Evolutionary conservation across 2,329 filamentous ascomycete species (phyloP).

Genomic region (Fusarium papillatum): DNA sequence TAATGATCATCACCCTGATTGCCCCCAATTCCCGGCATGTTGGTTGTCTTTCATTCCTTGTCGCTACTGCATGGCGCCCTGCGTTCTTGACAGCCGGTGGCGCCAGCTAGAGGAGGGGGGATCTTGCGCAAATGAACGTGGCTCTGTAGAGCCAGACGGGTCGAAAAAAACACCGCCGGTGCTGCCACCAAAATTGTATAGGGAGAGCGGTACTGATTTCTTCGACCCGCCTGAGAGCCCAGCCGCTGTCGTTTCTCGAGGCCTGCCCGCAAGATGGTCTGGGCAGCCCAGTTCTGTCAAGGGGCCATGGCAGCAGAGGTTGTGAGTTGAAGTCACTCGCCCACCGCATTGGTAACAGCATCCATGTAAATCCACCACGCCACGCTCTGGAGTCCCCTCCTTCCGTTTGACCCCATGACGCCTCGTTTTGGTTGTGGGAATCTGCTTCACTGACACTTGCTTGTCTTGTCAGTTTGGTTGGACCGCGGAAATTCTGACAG

Average conservation of each 20-base stretch:
- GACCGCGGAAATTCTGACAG: conserved; percentile 3
- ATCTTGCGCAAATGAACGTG: conserved; percentile 1
- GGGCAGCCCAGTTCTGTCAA: background rate
- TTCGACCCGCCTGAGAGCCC: background rate
- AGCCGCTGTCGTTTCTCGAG: background rate
- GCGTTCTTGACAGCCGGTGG: conserved; percentile 4
- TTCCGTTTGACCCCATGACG: conserved; percentile 4
- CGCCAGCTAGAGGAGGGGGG: background rate
- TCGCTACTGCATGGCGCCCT: background rate
- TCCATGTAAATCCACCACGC: background rate
- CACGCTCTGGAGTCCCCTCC: background rate
- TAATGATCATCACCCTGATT: background rate
- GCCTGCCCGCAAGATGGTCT: background rate
- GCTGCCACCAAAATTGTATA: too few species aligned
- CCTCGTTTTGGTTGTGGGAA: background rate
- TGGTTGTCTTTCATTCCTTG: background rate
- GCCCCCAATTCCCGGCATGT: background rate
- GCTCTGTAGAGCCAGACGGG: background rate
- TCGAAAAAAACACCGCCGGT: too few species aligned
- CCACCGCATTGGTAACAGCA: conserved; percentile 5
- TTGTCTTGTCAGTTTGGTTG: background rate
- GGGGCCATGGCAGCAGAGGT: background rate
- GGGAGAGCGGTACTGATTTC: too few species aligned
- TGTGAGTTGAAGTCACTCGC: background rate
- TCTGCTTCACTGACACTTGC: background rate